Base-by-base conservation (phyloP, 2,329 filamentous ascomycete species). In the Lecanoromycetidae sp. region DNA sequence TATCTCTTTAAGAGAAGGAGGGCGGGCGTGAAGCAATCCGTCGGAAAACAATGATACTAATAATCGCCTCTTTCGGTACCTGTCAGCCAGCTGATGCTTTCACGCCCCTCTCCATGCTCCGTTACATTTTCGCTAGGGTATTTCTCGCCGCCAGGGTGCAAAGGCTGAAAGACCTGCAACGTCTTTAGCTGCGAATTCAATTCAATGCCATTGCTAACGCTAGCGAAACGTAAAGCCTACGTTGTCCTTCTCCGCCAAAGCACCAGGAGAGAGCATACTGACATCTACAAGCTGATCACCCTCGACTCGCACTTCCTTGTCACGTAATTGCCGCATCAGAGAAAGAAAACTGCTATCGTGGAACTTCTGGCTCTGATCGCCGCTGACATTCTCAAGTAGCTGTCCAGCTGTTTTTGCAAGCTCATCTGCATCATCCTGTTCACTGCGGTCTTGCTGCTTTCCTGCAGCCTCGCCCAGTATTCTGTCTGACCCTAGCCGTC, bases 301-400 rank as follows among this genome's bases (percentile, higher is more conserved):
- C 54, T 84, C 73, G 30, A 91, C 78, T 40, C 75, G 74, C 12
- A 87, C 77, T 65, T 91, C 80, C 46, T 75, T 71, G 58, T 85
- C 79, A 43, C 82, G 75, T 46, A 91, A 75, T 50, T 77, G 75
- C 23, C 82, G 76, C 85, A 93, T 91, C 37, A 93, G 67, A 3
- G 75, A 71, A 1, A 90, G 65, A 58, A 93, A 93, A 49, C 76
- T 76, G 55, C 84, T 88, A 58, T 87, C 77, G 56, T 79, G 77
- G 62, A 91, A 91, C 59, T 90, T 90, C 38, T 78, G 67, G 46
- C 75, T 80, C 49, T 77, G 73, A 55, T 90, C 80, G 56, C 80
- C 70, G 17, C 76, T 71, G 10, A 93, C 76, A 30, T 77, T 79
- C 45, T 81, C 71, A 4, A 91, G 69, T 3, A 93, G 70, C 49